A percentile compares a stretch with the other conserved stretches of the same genome.
Evolutionary conservation across 2,329 filamentous ascomycete genomes (phyloP).

Genomic region (Bipolaris bicolor): DNA sequence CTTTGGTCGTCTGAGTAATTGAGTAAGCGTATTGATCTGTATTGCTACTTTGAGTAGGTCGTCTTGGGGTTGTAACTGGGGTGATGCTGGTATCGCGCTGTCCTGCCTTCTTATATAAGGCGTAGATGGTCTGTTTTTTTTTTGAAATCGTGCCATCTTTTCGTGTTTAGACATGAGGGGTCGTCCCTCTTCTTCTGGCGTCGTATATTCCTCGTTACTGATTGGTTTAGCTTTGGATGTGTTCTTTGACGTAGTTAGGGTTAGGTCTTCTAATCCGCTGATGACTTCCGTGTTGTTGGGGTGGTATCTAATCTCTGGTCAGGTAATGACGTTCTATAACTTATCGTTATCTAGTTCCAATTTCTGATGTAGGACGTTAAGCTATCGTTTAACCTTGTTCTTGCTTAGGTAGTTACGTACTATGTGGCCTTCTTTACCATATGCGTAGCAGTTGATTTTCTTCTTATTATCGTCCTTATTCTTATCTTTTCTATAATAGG

Average conservation of each 20-base stretch:
- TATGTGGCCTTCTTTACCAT: background rate
- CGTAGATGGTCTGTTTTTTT: background rate
- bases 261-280: background rate
- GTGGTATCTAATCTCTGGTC: background rate
- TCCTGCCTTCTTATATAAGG: background rate
- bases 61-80: background rate
- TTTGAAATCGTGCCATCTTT: background rate
- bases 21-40: background rate
- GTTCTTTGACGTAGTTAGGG: background rate
- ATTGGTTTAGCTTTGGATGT: background rate
- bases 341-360: background rate
- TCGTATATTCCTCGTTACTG: background rate
- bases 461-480: too few species aligned
- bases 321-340: background rate
- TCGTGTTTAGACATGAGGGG: background rate
- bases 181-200: background rate
- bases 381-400: too few species aligned
- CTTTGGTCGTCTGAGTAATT: too few species aligned
- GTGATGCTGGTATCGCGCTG: background rate
- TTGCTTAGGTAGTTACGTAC: background rate
- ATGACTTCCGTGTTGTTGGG: background rate
- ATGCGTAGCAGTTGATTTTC: too few species aligned
- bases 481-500: too few species aligned
- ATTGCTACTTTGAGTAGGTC: background rate
- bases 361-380: too few species aligned